A percentile compares a stretch with the other conserved stretches of the same genome.
Conservation (phyloP, 2,329 filamentous ascomycete genomes). For the Cryphonectria parasitica region DNA sequence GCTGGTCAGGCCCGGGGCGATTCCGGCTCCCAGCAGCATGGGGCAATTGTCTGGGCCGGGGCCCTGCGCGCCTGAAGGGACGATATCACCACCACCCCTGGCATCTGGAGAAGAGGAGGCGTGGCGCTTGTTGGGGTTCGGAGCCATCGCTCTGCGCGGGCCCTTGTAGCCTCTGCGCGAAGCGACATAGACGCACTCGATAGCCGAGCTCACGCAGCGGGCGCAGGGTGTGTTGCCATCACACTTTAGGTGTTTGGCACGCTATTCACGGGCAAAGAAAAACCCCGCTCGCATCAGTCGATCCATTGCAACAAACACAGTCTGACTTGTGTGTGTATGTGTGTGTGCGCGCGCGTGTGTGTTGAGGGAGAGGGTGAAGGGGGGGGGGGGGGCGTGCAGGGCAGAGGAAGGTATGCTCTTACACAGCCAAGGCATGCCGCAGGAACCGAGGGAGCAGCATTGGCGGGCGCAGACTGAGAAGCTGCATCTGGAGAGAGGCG, state of each 20-base stretch:
- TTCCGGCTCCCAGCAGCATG: constrained; percentile 47
- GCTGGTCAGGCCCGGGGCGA: constrained; percentile 35
- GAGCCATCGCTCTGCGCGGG: constrained; percentile 53
- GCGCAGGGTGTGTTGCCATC: constrained; percentile 72
- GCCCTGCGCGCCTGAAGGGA: constrained; percentile 1
- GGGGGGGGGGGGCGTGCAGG: not conserved
- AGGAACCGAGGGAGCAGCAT: constrained; percentile 42
- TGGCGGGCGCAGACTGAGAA: constrained; percentile 16
- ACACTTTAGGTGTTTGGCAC: constrained; percentile 74
- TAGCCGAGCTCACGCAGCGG: constrained; percentile 58
- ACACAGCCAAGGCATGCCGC: constrained; percentile 62
- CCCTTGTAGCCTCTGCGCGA: constrained; percentile 78
- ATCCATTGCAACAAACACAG: not conserved
- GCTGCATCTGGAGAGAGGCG: constrained; percentile 17
- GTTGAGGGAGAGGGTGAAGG: not conserved
- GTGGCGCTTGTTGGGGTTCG: constrained; percentile 55
- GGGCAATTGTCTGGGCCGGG: constrained; percentile 45
- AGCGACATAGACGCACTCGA: constrained; percentile 72
- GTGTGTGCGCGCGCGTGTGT: too few species aligned
- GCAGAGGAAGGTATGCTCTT: constrained; percentile 37
- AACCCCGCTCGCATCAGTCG: constrained; percentile 20
- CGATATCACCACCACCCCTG: constrained; percentile 31
- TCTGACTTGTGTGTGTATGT: too few species aligned
- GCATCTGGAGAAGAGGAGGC: constrained; percentile 54
- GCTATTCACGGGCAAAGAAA: constrained; percentile 42